Evolutionary conservation across 2,329 filamentous ascomycete species (phyloP).

Genomic region (Colletotrichum gloeosporioides): DNA sequence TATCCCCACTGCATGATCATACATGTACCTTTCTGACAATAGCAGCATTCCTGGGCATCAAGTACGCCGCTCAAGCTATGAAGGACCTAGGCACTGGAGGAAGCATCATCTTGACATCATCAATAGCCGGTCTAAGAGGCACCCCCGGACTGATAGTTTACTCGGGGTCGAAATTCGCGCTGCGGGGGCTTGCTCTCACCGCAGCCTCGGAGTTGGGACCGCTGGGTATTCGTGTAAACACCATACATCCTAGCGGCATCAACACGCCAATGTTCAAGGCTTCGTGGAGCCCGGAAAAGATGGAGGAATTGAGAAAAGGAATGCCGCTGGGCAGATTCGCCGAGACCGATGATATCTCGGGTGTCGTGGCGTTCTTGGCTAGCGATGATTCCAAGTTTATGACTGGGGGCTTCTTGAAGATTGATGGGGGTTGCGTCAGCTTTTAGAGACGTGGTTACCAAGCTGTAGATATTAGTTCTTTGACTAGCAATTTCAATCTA

Average conservation of each 20-base stretch:
- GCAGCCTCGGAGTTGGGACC: not conserved
- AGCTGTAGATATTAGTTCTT: not conserved
- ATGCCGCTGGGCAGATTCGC: not conserved
- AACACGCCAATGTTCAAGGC: not conserved
- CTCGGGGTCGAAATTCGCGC: not conserved
- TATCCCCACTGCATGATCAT: not conserved
- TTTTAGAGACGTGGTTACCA: not conserved
- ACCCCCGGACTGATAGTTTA: not conserved
- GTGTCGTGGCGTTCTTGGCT: not conserved
- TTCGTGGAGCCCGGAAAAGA: not conserved
- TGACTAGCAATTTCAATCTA: not conserved
- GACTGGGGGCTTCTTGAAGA: not conserved
- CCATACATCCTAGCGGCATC: not conserved
- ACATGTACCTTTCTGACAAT: not conserved
- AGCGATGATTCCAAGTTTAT: not conserved
- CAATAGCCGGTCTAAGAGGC: not conserved
- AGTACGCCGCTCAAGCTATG: not conserved
- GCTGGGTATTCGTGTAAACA: not conserved
- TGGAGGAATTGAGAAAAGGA: not conserved
- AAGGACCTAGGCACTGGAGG: not conserved
- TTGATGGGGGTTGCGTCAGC: not conserved
- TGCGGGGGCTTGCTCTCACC: not conserved
- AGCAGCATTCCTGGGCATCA: not conserved
- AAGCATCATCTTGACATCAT: not conserved
- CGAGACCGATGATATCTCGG: not conserved